Evolutionary conservation across 2,329 filamentous ascomycete species (phyloP).

Genomic region (Fusarium sacchari): DNA sequence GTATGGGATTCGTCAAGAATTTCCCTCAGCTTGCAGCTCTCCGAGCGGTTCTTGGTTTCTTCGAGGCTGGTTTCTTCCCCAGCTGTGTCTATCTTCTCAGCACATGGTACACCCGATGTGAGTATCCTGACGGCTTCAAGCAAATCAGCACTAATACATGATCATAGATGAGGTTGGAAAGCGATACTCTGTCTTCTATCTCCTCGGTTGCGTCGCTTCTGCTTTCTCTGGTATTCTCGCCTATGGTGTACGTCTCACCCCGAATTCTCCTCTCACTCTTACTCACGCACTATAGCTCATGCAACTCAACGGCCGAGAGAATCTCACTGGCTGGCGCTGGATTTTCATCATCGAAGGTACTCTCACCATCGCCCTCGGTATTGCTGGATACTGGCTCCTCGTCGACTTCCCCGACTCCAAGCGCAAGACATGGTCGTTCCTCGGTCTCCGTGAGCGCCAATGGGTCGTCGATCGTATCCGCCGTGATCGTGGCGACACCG

Average conservation of each 20-base stretch:
- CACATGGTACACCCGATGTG: constrained; percentile 76
- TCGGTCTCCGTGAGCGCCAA: constrained; percentile 60
- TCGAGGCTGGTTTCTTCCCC: constrained; percentile 79
- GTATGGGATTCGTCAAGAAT: constrained; percentile 69
- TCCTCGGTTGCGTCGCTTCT: constrained; percentile 72
- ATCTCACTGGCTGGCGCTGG: constrained; percentile 72
- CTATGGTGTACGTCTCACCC: constrained; percentile 64
- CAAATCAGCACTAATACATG: not conserved
- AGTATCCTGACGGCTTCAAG: constrained; percentile 38
- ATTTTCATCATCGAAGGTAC: constrained; percentile 69
- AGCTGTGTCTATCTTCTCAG: constrained; percentile 77
- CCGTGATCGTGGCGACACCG: constrained; percentile 66
- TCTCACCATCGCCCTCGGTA: constrained; percentile 64
- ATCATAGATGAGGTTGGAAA: constrained; percentile 71
- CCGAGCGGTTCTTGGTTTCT: constrained; percentile 68
- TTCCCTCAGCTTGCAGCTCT: constrained; percentile 64
- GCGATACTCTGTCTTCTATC: constrained; percentile 75
- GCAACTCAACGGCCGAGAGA: constrained; percentile 68
- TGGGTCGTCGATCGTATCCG: constrained; percentile 66
- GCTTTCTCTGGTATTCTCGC: constrained; percentile 76
- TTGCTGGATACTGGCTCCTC: constrained; percentile 65
- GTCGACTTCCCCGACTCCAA: constrained; percentile 72
- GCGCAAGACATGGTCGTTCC: constrained; percentile 62
- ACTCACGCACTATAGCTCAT: constrained; percentile 56
- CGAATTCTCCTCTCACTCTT: not conserved